Base-by-base conservation (phyloP, 192 early-diverging fungal species). In the Backusella westeae region DNA sequence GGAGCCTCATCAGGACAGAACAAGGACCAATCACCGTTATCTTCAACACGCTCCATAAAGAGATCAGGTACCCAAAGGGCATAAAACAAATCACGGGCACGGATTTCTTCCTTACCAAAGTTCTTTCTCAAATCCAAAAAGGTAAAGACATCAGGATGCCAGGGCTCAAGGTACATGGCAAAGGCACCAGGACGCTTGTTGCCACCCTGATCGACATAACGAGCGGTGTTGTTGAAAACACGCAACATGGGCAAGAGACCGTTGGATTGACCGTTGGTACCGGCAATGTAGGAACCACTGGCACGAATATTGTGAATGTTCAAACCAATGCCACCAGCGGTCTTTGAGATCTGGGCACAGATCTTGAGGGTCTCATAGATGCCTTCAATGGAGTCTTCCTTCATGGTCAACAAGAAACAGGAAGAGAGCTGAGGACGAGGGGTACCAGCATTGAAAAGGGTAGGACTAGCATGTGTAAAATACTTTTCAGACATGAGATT, bases 151-250 rank as follows among this genome's bases (percentile, higher is more conserved):
- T 99, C 98, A 10, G 98, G 89, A 82, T 99, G 98, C 98, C 98
- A 99, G 19, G 97, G 96, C 85, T 99, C 98, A 39, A 99, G 87
- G 86, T 99, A 99, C 79, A 99, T 92, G 72, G 98, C 98, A 90
- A 99, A 98, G 5, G 96, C 96, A 17, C 98, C 97, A 1, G 96
- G 96, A 34, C 97, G 93, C 89, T 98, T 99, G 89, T 98, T 98
- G 39, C 97, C 98, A 70, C 98, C 98, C 85, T 99, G 98, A 86
- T 98, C 96, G n/a, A 99, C 96, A 82, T 98, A 99, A 39, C 98
- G 91, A 14, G 98, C 97, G 4, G 98, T 99, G 85, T 97, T 97
- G 88, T 99, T 98, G 80, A 91, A 99, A 10, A 99, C 98, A 67
- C 97, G 94, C 75, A 99, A 88, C 97, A 99, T 98, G 6, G 98